These are phyloP conservation scores for Talaromyces sp. DNA, from an alignment of 2,329 filamentous ascomycete genomes.

Conservation along the genomic window DNA sequence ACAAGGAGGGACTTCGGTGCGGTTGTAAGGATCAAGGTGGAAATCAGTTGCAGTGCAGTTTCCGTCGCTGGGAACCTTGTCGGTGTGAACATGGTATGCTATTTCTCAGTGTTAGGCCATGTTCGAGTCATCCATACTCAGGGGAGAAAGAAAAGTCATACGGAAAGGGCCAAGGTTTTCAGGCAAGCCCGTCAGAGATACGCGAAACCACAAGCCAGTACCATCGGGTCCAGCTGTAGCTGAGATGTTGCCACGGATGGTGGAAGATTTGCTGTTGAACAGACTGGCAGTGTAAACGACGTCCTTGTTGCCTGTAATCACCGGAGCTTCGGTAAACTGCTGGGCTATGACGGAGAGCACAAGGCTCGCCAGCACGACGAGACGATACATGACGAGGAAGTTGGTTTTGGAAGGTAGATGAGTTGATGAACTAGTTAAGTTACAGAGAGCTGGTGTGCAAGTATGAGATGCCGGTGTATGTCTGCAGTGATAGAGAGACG, in stretches of 20 bases:
- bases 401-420: neutral
- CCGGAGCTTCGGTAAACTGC: constrained; percentile 46
- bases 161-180: constrained; percentile 52
- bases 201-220: constrained; percentile 52
- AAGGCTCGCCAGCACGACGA: constrained; percentile 12
- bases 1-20: constrained; percentile 60
- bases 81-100: constrained; percentile 69
- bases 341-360: constrained; percentile 18
- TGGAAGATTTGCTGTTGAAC: constrained; percentile 51
- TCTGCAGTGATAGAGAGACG: neutral
- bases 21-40: constrained; percentile 67
- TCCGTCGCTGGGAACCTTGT: constrained; percentile 59
- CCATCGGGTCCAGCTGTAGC: constrained; percentile 46
- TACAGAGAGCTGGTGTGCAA: neutral
- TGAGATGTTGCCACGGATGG: constrained; percentile 51
- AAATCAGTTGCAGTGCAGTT: constrained; percentile 66
- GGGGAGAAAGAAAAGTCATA: constrained; percentile 34
- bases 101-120: constrained; percentile 14
- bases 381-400: neutral
- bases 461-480: neutral
- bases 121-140: neutral
- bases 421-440: neutral
- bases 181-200: constrained; percentile 57
- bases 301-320: constrained; percentile 53
- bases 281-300: constrained; percentile 55